Evolutionary conservation across 306 rosid genomes (phyloP).

Genomic region (Cicer yamashitae): DNA sequence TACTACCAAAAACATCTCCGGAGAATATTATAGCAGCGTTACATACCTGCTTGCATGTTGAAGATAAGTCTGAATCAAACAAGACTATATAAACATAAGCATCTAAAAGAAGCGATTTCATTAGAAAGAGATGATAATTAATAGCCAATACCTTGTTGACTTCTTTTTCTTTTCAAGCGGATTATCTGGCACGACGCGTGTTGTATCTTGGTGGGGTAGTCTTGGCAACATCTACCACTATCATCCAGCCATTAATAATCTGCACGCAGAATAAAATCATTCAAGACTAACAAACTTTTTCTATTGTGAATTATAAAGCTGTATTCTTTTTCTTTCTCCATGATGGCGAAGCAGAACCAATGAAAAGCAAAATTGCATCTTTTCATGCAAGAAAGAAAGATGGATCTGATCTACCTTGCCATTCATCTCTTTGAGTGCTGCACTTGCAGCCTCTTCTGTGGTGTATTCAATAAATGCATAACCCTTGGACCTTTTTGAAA

Average conservation of each 20-base stretch:
- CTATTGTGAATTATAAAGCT: background rate
- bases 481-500: conserved; percentile 94
- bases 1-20: conserved; percentile 9
- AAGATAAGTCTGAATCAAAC: background rate
- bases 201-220: conserved; percentile 58
- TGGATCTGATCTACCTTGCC: conserved; percentile 67
- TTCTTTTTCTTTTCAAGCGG: conserved; percentile 33
- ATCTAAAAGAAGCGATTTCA: conserved; percentile 20
- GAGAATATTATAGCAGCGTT: conserved; percentile 13
- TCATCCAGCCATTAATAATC: conserved; percentile 98
- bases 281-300: conserved; percentile 25
- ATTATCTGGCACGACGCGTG: conserved; percentile 47
- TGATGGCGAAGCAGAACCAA: conserved; percentile 5
- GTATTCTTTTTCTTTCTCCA: conserved; percentile 13
- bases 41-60: conserved; percentile 21
- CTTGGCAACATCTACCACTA: conserved; percentile 89
- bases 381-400: conserved; percentile 11
- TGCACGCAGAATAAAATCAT: conserved; percentile 45
- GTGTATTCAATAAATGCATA: conserved; percentile 90
- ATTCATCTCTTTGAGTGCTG: conserved; percentile 90
- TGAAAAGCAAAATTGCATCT: background rate
- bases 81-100: background rate
- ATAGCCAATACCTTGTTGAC: conserved; percentile 24
- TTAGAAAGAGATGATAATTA: conserved; percentile 1
- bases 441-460: conserved; percentile 83